phyloP scores from a whole-genome alignment of 2,329 filamentous ascomycete species.

The Penicillium hesseltinei region DNA sequence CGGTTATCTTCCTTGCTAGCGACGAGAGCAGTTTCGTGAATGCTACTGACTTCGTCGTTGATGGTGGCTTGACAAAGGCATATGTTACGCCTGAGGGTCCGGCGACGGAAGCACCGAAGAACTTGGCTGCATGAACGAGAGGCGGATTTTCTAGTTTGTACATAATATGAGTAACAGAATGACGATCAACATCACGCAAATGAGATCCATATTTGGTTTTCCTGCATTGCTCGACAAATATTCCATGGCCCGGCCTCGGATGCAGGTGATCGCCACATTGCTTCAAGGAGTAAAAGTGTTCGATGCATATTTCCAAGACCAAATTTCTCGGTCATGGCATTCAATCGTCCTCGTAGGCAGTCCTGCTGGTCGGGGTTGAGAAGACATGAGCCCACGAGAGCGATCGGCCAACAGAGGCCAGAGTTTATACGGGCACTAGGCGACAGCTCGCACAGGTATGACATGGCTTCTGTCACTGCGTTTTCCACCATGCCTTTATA shows the following conservation, averaged over 20 bases:
- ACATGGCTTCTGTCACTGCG: conserved; percentile 28
- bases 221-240: conserved; percentile 47
- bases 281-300: conserved; percentile 44
- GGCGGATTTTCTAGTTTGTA: conserved; percentile 11
- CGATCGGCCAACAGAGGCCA: conserved; percentile 36
- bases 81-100: conserved; percentile 68
- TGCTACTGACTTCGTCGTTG: conserved; percentile 87
- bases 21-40: conserved; percentile 90
- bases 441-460: conserved; percentile 25
- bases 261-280: conserved; percentile 42
- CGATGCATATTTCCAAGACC: conserved; percentile 50
- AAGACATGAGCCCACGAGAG: conserved; percentile 31
- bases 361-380: conserved; percentile 21
- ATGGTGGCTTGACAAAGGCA: conserved; percentile 88
- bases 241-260: conserved; percentile 44
- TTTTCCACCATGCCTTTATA: conserved; percentile 27
- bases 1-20: conserved; percentile 80
- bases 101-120: conserved; percentile 53
- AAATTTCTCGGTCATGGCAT: conserved; percentile 32
- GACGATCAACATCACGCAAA: conserved; percentile 41
- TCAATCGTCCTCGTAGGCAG: conserved; percentile 31
- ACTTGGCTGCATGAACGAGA: conserved; percentile 34
- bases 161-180: conserved; percentile 10
- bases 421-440: conserved; percentile 35
- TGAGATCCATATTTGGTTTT: conserved; percentile 50